A percentile compares a stretch with the other conserved stretches of the same genome.
Evolutionary conservation across 78 protist genomes (phyloP).

Genomic region (Dictyostelium firmibasis): DNA sequence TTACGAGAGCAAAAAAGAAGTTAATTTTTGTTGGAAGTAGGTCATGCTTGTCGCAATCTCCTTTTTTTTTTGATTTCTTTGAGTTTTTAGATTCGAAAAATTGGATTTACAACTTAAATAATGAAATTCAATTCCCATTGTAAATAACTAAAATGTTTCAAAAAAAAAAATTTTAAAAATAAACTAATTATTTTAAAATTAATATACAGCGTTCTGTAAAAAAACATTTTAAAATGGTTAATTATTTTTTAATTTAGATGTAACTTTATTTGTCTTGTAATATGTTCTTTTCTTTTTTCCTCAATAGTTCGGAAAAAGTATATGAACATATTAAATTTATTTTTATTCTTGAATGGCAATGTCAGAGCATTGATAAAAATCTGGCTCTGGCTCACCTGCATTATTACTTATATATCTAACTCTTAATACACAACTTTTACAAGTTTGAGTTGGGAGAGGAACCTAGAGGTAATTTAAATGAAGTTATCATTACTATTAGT

Average conservation of each 20-base stretch:
- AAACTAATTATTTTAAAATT: too few species aligned
- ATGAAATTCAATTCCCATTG: neutral
- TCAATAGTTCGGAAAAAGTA: too few species aligned
- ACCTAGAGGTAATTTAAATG: too few species aligned
- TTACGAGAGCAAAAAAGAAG: conserved; percentile 93
- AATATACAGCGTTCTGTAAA: too few species aligned
- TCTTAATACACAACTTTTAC: conserved; percentile 46
- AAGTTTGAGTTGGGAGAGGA: conserved; percentile 21
- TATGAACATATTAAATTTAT: neutral
- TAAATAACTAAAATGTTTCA: too few species aligned
- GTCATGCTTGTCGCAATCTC: conserved; percentile 1
- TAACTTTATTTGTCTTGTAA: too few species aligned
- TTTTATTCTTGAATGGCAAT: conserved; percentile 3
- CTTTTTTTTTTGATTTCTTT: conserved; percentile 23
- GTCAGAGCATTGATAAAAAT: conserved; percentile 64
- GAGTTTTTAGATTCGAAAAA: neutral
- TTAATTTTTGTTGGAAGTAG: conserved; percentile 85
- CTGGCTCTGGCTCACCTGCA: conserved; percentile 34
- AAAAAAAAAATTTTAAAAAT: neutral
- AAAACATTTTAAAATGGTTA: too few species aligned
- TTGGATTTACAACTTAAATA: neutral
- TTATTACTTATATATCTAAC: conserved; percentile 56
- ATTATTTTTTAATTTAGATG: too few species aligned
- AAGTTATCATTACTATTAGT: too few species aligned
- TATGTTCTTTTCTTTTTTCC: too few species aligned